phyloP scores from a whole-genome alignment of 108 stramenopile genomes.

The Nitzschia sp. region DNA sequence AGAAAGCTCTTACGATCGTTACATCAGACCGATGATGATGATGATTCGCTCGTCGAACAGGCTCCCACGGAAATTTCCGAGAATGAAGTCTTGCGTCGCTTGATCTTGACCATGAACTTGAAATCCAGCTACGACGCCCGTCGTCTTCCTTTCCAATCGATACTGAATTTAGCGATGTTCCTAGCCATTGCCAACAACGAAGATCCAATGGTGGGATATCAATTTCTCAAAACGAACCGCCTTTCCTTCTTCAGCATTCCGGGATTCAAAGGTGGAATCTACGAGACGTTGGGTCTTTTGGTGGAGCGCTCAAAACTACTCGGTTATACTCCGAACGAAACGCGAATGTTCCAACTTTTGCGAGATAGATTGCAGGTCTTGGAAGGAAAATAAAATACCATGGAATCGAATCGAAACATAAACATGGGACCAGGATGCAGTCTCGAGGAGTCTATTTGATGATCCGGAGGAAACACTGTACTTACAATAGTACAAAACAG shows the following conservation, averaged over 20 bases:
- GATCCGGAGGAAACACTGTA: too few species aligned
- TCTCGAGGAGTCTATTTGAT: too few species aligned
- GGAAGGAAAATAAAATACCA: neutral
- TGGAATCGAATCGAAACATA: too few species aligned
- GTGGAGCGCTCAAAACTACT: neutral
- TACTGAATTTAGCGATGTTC: slow-evolving; percentile 20
- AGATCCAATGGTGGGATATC: slow-evolving; percentile 25
- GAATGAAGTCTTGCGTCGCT: neutral
- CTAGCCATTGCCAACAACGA: slow-evolving; percentile 8
- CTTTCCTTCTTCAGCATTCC: slow-evolving; percentile 32
- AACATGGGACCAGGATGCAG: too few species aligned
- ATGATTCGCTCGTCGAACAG: neutral
- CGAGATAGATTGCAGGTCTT: neutral
- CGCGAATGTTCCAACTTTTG: neutral
- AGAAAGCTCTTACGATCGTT: slow-evolving; percentile 4
- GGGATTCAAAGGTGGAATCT: slow-evolving; percentile 24
- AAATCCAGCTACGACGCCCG: too few species aligned
- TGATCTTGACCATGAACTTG: neutral
- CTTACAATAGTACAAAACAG: too few species aligned
- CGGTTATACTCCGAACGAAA: neutral
- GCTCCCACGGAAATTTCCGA: neutral
- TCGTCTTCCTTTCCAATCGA: slow-evolving; percentile 2
- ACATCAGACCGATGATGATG: too few species aligned
- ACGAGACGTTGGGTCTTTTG: slow-evolving; percentile 6
- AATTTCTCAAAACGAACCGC: slow-evolving; percentile 29